Base-by-base conservation (phyloP, 176 grass and related monocot genomes). In the Canna indica region DNA sequence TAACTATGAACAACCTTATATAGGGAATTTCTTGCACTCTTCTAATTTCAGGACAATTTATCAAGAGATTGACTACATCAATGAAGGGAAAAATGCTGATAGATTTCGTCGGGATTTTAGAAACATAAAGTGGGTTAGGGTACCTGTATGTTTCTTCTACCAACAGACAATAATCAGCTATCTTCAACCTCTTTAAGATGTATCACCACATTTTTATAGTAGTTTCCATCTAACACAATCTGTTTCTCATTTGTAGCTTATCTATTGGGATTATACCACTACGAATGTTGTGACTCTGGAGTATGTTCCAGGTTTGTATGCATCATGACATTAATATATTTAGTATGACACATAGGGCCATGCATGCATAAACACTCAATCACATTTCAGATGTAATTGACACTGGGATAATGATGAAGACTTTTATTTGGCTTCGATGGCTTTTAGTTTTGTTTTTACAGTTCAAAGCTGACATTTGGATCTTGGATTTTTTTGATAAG, bases 51-150 rank as follows among this genome's bases (percentile, higher is more conserved):
- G 93, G 81, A 96, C 86, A 85, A 74, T 96, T 50, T 96, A 96
- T 85, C 81, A 96, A 83, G 93, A 96, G 83, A 96, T 96, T 75
- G 93, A 96, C 80, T 96, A 96, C 67, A 85, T 96, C 48, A 96
- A 96, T 68, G 93, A 96, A 91, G 93, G 93, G 78, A 96, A 89
- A 72, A 96, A 96, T 75, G 93, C 93, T 0, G 93, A 96, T 72
- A 91, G 71, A 82, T 96, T 96, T 91, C 88, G 88, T 52, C 86
- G 93, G 64, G 93, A 90, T 87, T 96, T 90, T 77, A 89, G 93
- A 91, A 96, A 96, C 68, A 81, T 91, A 81, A 96, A 96, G 77
- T 96, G 92, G 92, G 81, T 96, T 45, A 83, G 86, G 17, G 83
- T 96, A 73, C 92, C 92, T 47, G 92, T 96, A 96, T 36, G 88